Base-by-base conservation (phyloP, 2,329 filamentous ascomycete species). In the Cercospora janseana region DNA sequence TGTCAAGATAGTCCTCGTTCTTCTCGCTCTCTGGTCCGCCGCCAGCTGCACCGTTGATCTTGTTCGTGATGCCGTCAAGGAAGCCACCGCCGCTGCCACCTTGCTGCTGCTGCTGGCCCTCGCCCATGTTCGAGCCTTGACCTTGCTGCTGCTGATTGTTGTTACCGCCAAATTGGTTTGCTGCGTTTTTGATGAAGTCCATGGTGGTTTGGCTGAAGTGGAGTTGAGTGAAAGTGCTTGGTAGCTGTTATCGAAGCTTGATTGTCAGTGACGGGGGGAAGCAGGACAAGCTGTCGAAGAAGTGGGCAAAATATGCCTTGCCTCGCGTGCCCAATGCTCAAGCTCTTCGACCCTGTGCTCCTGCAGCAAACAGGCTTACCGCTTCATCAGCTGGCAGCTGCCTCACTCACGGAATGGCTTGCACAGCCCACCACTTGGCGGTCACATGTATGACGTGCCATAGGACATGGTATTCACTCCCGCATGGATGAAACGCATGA, bases 1-100 rank as follows among this genome's bases (percentile, higher is more conserved):
- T 93, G 73, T 93, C 88, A 45, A 93, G 79, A n/a, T 69, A 72
- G 64, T 92, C 60, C 70, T 93, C 87, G 61, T 90, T 86, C 79
- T 88, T 84, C 79, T 92, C 58, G 42, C 88, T 82, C 69, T 87
- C 75, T 26, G 71, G 71, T 28, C 88, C 88, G 46, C 88, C 88
- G 27, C 88, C 88, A 15, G 85, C 85, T 58, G 83, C 76, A 51
- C 71, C 66, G 74, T 92, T 88, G 52, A 91, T 45, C 74, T 87
- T 88, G 72, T 85, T 79, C 66, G 81, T 78, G 57, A 90, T 67
- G 53, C 83, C 81, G 53, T 79, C 74, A 41, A 80, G 66, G 67
- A 79, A 75, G 49, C 75, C 72, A 23, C 75, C 74, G 23, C 62
- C 41, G 56, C 61, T 50, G 42, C 57, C 49, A 18, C 51, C 46